Evolutionary conservation across 495 filamentous ascomycete species (phyloP), one percentile per base, ranked within the genome.

Genomic region (Staphylotrichum longicolle): DNA sequence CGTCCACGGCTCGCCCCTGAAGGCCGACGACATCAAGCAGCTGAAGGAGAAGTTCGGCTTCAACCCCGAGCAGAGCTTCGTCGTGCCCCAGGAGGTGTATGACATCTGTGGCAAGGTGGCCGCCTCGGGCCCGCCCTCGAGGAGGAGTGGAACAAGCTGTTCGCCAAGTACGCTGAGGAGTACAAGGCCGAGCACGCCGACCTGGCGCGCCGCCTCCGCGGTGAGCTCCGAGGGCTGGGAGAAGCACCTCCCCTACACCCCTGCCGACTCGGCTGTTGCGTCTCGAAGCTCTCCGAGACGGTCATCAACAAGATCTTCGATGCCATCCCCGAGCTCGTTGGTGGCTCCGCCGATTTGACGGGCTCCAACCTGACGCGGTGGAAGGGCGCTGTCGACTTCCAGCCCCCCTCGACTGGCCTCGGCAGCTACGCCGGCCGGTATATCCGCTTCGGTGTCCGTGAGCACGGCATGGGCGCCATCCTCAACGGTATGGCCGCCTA

Each of bases 401-500:
- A 99, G 81, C 95, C 93, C 35, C 90, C 91, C 30, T 80, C 85
- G 68, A 85, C 86, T 56, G 85, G 85, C 57, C 87, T 98, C 70
- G 94, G 95, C 72, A 85, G 91, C 73, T 96, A 89, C 79, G 74
- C 79, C 68, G 94, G 94, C 68, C 92, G 94, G 65, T 99, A 99
- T 72, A 83, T 99, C 75, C 90, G 93, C 76, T 97, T 93, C 78
- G 93, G 93, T 85, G 92, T 97, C 52, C 93, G 93, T 78, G 93
- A 97, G 83, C 93, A 97, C 78, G 90, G 81, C 74, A 97, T 99
- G 94, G 94, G 88, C 73, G 93, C 90, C 70, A 90, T 96, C 78
- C 91, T 99, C 88, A 99, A 99, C 82, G 94, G 94, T 78, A 84
- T 99, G 58, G 85, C 90, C 58, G 93, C 92, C 62, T 99, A 99